A percentile compares a stretch with the other conserved stretches of the same genome.
These are phyloP conservation scores for Aspergillus cavernicola DNA, from an alignment of 495 filamentous ascomycete species.

Conservation along the genomic window DNA sequence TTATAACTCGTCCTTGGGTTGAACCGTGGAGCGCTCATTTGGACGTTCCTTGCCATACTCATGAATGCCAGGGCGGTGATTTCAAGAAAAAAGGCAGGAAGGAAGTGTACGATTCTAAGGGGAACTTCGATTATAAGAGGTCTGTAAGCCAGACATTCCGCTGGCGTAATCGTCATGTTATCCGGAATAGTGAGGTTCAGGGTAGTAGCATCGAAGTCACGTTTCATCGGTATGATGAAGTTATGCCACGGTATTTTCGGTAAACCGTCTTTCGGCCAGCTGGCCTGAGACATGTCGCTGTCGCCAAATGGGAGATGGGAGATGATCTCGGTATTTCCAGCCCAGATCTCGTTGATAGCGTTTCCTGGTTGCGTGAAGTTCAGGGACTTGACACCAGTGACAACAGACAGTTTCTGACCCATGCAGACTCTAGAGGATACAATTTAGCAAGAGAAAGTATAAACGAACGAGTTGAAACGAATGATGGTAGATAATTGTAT, in stretches of 20 bases:
- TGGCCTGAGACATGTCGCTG: constrained; percentile 32
- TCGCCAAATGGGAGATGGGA: constrained; percentile 39
- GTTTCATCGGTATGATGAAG: constrained; percentile 39
- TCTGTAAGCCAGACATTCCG: too few relatives aligned
- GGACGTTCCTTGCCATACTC: too few relatives aligned
- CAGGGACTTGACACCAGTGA: constrained; percentile 31
- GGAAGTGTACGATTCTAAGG: too few relatives aligned
- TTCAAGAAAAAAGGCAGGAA: too few relatives aligned
- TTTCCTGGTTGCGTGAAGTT: constrained; percentile 34
- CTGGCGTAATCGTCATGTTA: too few relatives aligned
- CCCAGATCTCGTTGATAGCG: constrained; percentile 40
- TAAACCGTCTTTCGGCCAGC: constrained; percentile 27
- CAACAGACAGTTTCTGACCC: constrained; percentile 33
- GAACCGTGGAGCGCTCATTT: too few relatives aligned
- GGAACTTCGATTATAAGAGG: too few relatives aligned
- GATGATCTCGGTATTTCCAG: constrained; percentile 32
- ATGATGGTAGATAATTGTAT: background rate
- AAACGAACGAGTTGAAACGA: background rate
- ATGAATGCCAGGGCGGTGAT: too few relatives aligned
- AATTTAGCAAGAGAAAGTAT: too few relatives aligned
- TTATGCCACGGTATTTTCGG: constrained; percentile 43
- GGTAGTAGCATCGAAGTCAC: constrained; percentile 1
- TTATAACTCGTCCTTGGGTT: too few relatives aligned
- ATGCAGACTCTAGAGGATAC: too few relatives aligned
- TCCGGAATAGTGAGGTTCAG: background rate